These are phyloP conservation scores for Rehmannia glutinosa DNA, from an alignment of 257 asterid genomes.

Conservation along the genomic window DNA sequence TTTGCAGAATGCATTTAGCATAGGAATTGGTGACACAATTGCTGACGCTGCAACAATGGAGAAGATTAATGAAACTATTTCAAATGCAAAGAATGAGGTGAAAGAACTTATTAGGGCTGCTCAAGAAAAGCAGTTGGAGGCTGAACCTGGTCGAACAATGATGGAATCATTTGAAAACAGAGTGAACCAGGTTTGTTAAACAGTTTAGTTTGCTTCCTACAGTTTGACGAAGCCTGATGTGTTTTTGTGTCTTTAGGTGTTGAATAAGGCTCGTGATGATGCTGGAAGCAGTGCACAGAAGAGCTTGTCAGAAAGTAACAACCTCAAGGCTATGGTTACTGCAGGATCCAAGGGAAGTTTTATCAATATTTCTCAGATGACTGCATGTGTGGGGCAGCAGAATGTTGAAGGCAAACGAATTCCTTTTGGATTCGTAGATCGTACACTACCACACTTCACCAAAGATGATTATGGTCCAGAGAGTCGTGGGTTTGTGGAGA, in stretches of 20 bases:
- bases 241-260: constrained; percentile 50
- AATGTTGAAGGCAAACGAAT: constrained; percentile 99
- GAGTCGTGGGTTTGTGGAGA: constrained; percentile 99
- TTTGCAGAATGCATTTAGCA: constrained; percentile 89
- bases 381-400: constrained; percentile 99
- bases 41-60: constrained; percentile 96
- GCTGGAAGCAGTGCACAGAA: constrained; percentile 99
- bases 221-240: constrained; percentile 8
- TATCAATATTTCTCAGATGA: constrained; percentile 98
- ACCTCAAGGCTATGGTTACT: constrained; percentile 99
- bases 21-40: constrained; percentile 98
- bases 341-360: constrained; percentile 99
- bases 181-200: constrained; percentile 76
- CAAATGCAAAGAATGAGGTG: constrained; percentile 85
- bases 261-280: constrained; percentile 99
- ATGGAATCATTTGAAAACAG: constrained; percentile 95
- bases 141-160: constrained; percentile 99
- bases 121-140: constrained; percentile 79
- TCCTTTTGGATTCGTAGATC: constrained; percentile 88
- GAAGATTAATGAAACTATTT: constrained; percentile 75
- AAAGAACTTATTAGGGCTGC: constrained; percentile 71
- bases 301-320: constrained; percentile 95
- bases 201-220: constrained; percentile 1
- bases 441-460: constrained; percentile 94
- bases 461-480: constrained; percentile 95